A percentile compares a stretch with the other conserved stretches of the same genome.
Conservation (phyloP, 768 basidiomycete species). For the Lactarius deliciosus region DNA sequence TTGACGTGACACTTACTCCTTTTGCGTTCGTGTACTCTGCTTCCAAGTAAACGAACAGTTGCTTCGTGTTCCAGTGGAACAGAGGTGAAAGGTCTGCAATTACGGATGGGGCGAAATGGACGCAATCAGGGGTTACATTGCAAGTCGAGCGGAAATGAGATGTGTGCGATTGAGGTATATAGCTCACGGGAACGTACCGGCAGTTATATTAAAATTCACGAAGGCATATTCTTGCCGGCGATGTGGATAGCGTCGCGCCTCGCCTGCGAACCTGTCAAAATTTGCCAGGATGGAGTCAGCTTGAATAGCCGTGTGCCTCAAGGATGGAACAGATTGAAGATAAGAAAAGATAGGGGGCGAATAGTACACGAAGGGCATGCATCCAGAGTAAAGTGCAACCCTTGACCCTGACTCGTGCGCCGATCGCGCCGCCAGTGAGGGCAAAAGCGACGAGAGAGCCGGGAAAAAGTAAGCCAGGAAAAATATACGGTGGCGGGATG, state of each 20-base stretch:
- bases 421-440: neutral
- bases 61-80: constrained; percentile 97
- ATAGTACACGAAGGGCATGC: neutral
- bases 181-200: constrained; percentile 51
- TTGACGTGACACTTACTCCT: constrained; percentile 52
- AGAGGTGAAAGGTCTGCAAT: constrained; percentile 71
- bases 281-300: constrained; percentile 3
- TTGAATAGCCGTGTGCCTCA: neutral
- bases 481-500: neutral
- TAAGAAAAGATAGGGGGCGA: constrained; percentile 7
- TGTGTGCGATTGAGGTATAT: neutral
- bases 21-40: constrained; percentile 76
- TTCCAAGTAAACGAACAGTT: constrained; percentile 82
- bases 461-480: neutral
- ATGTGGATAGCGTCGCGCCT: constrained; percentile 48
- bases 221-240: constrained; percentile 75
- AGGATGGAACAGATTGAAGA: neutral
- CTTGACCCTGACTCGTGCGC: constrained; percentile 15
- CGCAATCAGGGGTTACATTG: constrained; percentile 14
- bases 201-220: constrained; percentile 76
- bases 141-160: constrained; percentile 4
- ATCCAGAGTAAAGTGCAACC: neutral
- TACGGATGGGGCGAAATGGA: neutral
- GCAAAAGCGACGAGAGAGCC: neutral
- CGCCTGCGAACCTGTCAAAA: constrained; percentile 27